Base-by-base conservation (phyloP, 139 green algal species). In the Micromonas pusilla region DNA sequence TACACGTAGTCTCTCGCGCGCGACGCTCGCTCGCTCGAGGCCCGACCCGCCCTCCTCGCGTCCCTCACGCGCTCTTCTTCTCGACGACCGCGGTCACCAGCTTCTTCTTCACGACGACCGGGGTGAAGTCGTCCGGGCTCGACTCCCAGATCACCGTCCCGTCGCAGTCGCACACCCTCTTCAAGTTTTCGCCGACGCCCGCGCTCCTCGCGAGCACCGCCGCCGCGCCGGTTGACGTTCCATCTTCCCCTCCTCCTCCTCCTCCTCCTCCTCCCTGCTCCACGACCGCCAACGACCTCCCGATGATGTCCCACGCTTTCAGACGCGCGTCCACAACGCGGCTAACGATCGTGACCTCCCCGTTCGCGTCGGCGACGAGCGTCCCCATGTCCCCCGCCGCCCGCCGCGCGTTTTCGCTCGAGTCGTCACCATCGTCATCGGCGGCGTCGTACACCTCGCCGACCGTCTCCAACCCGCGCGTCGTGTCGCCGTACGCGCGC, bases 121-220 rank as follows among this genome's bases (percentile, higher is more conserved):
- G 70, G 19, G 19, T 66, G 70, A 76, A 76, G 36, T 76, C 70
- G 28, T 76, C 70, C 19, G 67, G 67, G 36, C 19, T 38, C 25
- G 39, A 37, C 38, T 76, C 70, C 38, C 37, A 76, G 28, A 76
- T 76, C 9, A 76, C 70, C 38, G 70, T 76, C 25, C 70, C 70
- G 70, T 76, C 70, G 70, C 70, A 76, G 0, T 76, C 36, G 52
- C 70, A 76, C 38, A 76, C 37, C 70, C 52, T 76, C 38, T 76
- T 76, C 16, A 38, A 25, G 52, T 76, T 76, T 34, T 76, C 70
- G 31, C 70, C 70, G 1, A 76, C 70, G 5, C 39, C 70, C 23
- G 70, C 70, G 70, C 70, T 76, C 36, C 70, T 33, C 36, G 70
- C 70, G 70, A 76, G 70, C 37, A 76, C 70, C 2, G 70, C 70